phyloP scores from a whole-genome alignment of 805 yeast species.

The Jamesozyma lodderae region DNA sequence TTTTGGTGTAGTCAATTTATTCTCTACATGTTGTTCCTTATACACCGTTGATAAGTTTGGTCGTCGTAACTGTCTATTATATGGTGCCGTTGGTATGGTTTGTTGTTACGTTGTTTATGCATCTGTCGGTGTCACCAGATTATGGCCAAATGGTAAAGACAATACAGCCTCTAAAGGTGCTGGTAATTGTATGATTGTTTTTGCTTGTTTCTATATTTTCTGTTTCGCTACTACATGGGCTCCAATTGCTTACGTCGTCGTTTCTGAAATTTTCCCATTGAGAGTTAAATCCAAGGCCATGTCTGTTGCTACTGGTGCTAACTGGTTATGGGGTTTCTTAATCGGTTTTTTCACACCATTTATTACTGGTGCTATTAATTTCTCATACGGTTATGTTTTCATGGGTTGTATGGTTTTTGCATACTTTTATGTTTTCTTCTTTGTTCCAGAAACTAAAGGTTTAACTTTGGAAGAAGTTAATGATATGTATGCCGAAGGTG shows the following conservation, averaged over 20 bases:
- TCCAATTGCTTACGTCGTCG: conserved; percentile 1
- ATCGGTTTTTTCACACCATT: conserved; percentile 3
- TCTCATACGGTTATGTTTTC: conserved; percentile 2
- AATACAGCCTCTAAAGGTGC: conserved; percentile 1
- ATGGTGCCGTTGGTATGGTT: neutral
- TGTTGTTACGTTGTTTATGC: conserved; percentile 1
- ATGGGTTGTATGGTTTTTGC: conserved; percentile 2
- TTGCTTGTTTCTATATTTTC: conserved; percentile 2
- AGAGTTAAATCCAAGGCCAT: conserved; percentile 1
- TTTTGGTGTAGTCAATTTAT: conserved; percentile 1
- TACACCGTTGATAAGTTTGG: conserved; percentile 2
- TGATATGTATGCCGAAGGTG: conserved; percentile 40
- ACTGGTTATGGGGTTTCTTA: conserved; percentile 4
- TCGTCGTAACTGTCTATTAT: conserved; percentile 1
- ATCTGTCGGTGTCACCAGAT: conserved; percentile 1
- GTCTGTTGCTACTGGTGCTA: conserved; percentile 1
- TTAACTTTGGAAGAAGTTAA: conserved; percentile 71
- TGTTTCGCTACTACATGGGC: conserved; percentile 3
- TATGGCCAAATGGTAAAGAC: conserved; percentile 2
- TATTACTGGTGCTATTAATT: conserved; percentile 1
- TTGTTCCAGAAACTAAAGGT: conserved; percentile 2
- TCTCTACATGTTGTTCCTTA: neutral
- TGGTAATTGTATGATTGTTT: conserved; percentile 3
- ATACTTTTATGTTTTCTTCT: neutral
- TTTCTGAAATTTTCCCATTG: conserved; percentile 2